These are phyloP conservation scores for Globisporangium cylindrosporum DNA, from an alignment of 352 stramenopile species.

Conservation along the genomic window DNA sequence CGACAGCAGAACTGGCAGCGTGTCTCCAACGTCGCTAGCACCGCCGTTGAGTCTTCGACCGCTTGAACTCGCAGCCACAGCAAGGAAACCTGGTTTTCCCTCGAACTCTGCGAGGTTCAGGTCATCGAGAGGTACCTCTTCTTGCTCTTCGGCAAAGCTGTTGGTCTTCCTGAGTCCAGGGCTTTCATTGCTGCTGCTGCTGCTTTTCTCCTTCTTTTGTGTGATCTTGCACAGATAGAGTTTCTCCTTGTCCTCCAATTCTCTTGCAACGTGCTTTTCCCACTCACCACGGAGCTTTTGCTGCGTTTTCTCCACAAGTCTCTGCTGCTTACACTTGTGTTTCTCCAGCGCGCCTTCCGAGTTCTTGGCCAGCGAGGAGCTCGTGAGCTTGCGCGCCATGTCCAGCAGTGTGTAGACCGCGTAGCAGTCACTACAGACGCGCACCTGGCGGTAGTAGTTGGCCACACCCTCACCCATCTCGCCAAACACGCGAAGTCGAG, in stretches of 20 bases:
- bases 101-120: neutral
- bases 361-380: conserved; percentile 2
- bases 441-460: conserved; percentile 82
- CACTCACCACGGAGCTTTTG: conserved; percentile 40
- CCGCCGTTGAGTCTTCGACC: neutral
- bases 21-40: conserved; percentile 3
- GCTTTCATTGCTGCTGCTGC: neutral
- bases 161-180: neutral
- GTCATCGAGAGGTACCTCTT: neutral
- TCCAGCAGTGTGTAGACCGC: conserved; percentile 87
- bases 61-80: neutral
- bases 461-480: conserved; percentile 50
- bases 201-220: neutral
- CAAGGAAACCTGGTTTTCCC: neutral
- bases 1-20: conserved; percentile 12
- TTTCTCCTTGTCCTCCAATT: conserved; percentile 57
- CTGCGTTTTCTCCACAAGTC: conserved; percentile 15
- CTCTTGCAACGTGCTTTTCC: conserved; percentile 35
- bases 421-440: conserved; percentile 84
- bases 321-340: conserved; percentile 16
- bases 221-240: conserved; percentile 30
- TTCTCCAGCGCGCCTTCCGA: conserved; percentile 24
- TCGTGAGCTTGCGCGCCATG: conserved; percentile 42
- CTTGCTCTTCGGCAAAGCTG: neutral
- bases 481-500: conserved; percentile 44